A percentile compares a stretch with the other conserved stretches of the same genome.
These are phyloP conservation scores for Camelina sativa DNA, from an alignment of 345 rosid species.

Conservation along the genomic window DNA sequence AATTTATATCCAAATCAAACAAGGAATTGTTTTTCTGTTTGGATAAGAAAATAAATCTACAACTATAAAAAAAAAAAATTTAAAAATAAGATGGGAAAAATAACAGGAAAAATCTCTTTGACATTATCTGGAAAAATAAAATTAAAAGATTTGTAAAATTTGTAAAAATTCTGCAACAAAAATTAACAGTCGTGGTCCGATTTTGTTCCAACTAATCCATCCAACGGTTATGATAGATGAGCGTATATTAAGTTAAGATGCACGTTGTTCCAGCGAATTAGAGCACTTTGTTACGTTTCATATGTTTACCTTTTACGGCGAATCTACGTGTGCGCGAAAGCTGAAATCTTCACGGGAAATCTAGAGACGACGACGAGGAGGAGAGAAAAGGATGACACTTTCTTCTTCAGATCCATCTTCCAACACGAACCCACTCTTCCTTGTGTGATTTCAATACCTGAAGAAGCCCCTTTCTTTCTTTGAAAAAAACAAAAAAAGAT, in stretches of 20 bases:
- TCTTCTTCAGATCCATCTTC: conserved; percentile 41
- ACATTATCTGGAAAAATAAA: conserved; percentile 5
- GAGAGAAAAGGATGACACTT: conserved; percentile 25
- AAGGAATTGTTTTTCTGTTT: background rate
- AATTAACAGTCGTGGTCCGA: conserved; percentile 1
- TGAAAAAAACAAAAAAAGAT: background rate
- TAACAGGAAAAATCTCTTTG: background rate
- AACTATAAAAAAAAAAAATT: background rate
- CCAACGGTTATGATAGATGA: conserved; percentile 22
- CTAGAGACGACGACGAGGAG: conserved; percentile 37
- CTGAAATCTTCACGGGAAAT: conserved; percentile 39
- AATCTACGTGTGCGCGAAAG: conserved; percentile 43
- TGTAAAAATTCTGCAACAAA: background rate
- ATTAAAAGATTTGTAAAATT: background rate
- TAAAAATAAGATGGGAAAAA: conserved; percentile 5
- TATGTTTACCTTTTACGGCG: conserved; percentile 41
- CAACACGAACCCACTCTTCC: conserved; percentile 16
- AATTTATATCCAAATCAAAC: background rate
- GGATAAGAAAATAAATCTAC: background rate
- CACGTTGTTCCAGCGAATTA: background rate
- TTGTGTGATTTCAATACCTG: conserved; percentile 25
- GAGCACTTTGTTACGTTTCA: background rate
- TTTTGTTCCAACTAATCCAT: background rate
- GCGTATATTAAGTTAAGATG: conserved; percentile 1
- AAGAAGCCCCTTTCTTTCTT: background rate